phyloP scores from a whole-genome alignment of 495 filamentous ascomycete genomes.

The Thozetella sp. region DNA sequence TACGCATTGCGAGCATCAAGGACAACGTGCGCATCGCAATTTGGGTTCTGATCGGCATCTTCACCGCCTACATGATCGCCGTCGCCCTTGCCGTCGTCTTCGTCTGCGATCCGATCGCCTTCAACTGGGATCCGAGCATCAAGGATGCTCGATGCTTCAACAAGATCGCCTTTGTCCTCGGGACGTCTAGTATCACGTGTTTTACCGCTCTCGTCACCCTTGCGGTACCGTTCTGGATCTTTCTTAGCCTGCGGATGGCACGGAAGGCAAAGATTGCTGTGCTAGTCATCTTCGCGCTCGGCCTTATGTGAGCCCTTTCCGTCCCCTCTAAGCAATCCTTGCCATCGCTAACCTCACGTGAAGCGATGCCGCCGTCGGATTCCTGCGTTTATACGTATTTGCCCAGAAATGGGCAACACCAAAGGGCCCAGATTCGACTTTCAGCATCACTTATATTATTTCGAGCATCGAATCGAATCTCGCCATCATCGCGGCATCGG shows the following conservation, averaged over 20 bases:
- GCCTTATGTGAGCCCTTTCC: slow-evolving; percentile 34
- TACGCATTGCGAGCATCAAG: slow-evolving; percentile 39
- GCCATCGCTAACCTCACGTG: neutral
- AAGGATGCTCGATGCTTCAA: slow-evolving; percentile 19
- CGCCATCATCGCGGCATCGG: slow-evolving; percentile 48
- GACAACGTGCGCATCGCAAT: slow-evolving; percentile 37
- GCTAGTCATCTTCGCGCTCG: slow-evolving; percentile 42
- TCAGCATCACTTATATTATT: slow-evolving; percentile 40
- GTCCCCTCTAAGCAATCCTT: neutral
- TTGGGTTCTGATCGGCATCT: slow-evolving; percentile 36
- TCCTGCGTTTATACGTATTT: slow-evolving; percentile 26
- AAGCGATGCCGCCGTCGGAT: slow-evolving; percentile 48
- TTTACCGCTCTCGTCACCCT: slow-evolving; percentile 46
- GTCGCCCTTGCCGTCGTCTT: slow-evolving; percentile 52
- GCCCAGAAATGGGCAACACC: slow-evolving; percentile 14
- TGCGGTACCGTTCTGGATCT: slow-evolving; percentile 42
- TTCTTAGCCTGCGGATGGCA: slow-evolving; percentile 44
- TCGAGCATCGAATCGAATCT: slow-evolving; percentile 53
- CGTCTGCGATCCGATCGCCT: slow-evolving; percentile 44
- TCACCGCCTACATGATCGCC: slow-evolving; percentile 44
- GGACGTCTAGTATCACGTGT: slow-evolving; percentile 42
- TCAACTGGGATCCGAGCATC: slow-evolving; percentile 45
- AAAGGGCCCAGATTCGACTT: slow-evolving; percentile 18
- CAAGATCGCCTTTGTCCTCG: slow-evolving; percentile 37
- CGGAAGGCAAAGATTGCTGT: slow-evolving; percentile 42